Evolutionary conservation across 345 rosid genomes (phyloP).

Genomic region (Linum trigynum): DNA sequence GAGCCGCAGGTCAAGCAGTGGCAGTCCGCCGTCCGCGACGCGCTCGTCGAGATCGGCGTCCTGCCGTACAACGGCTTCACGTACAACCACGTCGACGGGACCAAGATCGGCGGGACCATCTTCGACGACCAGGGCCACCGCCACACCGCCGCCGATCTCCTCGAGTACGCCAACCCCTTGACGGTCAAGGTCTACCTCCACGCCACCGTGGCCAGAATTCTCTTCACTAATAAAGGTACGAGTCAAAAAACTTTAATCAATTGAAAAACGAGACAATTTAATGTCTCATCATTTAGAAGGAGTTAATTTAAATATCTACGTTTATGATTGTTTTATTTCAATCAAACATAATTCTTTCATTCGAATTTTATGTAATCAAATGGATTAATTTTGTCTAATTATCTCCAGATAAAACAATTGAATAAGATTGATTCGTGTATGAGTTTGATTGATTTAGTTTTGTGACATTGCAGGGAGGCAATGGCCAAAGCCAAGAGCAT

Average conservation of each 20-base stretch:
- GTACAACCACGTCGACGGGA: constrained; percentile 55
- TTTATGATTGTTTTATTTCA: no score
- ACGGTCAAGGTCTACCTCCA: constrained; percentile 41
- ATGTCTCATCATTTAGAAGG: no score
- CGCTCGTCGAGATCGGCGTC: constrained; percentile 55
- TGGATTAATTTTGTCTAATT: no score
- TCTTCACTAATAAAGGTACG: constrained; percentile 33
- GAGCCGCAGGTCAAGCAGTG: constrained; percentile 43
- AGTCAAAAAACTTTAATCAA: no score
- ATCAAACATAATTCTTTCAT: no score
- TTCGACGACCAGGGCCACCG: constrained; percentile 58
- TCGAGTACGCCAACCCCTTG: constrained; percentile 57
- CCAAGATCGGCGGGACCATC: constrained; percentile 67
- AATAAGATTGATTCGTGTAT: no score
- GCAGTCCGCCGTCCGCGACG: constrained; percentile 74
- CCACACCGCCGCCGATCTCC: constrained; percentile 69
- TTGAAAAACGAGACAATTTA: no score
- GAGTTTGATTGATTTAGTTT: no score
- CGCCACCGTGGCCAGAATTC: constrained; percentile 57
- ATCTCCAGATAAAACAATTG: no score
- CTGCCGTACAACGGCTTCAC: constrained; percentile 62
- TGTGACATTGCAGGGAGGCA: constrained; percentile 16
- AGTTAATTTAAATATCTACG: no score
- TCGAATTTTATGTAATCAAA: no score
- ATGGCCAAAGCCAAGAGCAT: constrained; percentile 41